Evolutionary conservation across 306 rosid genomes (phyloP).

Genomic region (Trifolium fragiferum): DNA sequence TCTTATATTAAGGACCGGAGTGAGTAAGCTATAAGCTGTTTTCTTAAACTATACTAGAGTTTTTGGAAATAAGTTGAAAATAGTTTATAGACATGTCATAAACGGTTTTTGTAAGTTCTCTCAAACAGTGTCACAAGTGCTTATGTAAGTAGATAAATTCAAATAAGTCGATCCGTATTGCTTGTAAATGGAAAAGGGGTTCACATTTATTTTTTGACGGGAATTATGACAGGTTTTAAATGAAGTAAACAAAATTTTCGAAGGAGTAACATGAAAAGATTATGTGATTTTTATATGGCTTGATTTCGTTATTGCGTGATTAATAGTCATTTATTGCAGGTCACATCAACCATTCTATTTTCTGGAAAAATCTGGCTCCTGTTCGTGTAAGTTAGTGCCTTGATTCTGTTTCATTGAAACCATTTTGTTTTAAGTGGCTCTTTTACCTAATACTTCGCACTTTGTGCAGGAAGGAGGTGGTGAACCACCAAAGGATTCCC

Average conservation of each 20-base stretch:
- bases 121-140: not conserved
- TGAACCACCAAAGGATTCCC: constrained; percentile 72
- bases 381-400: constrained; percentile 53
- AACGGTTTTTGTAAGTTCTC: not conserved
- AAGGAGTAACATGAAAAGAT: not conserved
- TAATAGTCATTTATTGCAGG: constrained; percentile 56
- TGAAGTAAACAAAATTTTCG: constrained; percentile 16
- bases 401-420: constrained; percentile 1
- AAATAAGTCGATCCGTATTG: not conserved
- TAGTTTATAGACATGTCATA: not conserved
- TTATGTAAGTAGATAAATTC: not conserved
- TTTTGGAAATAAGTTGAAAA: not conserved
- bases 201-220: not conserved
- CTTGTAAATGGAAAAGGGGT: not conserved
- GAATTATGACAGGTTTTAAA: constrained; percentile 26
- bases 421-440: constrained; percentile 1
- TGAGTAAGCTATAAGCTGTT: not conserved
- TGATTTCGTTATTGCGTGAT: constrained; percentile 6
- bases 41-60: not conserved
- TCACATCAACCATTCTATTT: constrained; percentile 82
- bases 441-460: constrained; percentile 21
- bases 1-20: no score
- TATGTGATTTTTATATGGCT: not conserved
- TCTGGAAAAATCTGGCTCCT: constrained; percentile 84
- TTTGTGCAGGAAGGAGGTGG: constrained; percentile 93